Percentiles rank a stretch among this genome's conserved stretches.
Conservation (phyloP, 495 filamentous ascomycete species). For the Geopyxis carbonaria region DNA sequence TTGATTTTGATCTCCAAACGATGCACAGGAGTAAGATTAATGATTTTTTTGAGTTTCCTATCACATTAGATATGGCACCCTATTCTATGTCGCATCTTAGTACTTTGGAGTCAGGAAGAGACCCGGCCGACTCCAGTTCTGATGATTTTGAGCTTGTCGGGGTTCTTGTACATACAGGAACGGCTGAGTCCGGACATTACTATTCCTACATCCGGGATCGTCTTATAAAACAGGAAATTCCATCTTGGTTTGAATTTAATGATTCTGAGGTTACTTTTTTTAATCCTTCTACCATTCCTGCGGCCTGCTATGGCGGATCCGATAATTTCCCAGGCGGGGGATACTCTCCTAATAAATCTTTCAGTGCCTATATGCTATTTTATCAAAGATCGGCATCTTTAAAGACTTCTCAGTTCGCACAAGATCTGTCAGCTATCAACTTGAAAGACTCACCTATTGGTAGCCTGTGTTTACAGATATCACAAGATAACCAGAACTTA, state of each 20-base stretch:
- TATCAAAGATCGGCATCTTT: conserved; percentile 68
- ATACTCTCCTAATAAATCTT: conserved; percentile 41
- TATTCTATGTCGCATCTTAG: conserved; percentile 81
- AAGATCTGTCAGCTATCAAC: conserved; percentile 25
- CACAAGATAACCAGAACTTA: conserved; percentile 52
- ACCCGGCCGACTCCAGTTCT: conserved; percentile 25
- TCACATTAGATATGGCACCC: conserved; percentile 68
- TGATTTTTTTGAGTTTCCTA: conserved; percentile 78
- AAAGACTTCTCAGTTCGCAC: neutral
- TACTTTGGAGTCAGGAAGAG: conserved; percentile 32
- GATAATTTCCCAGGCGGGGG: conserved; percentile 34
- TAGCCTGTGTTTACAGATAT: conserved; percentile 28
- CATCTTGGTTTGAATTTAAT: conserved; percentile 81
- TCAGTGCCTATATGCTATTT: conserved; percentile 95
- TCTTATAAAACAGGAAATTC: conserved; percentile 29
- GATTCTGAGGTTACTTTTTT: conserved; percentile 65
- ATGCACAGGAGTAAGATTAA: conserved; percentile 87
- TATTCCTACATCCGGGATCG: conserved; percentile 86
- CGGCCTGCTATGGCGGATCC: conserved; percentile 63
- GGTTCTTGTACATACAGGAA: conserved; percentile 80
- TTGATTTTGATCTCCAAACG: conserved; percentile 80
- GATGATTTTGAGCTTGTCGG: conserved; percentile 88
- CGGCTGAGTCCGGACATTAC: conserved; percentile 89
- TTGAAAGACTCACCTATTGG: no score
- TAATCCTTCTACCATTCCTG: conserved; percentile 53